Base-by-base conservation (phyloP, 2,329 filamentous ascomycete genomes). In the Cercospora zeae-maydis region DNA sequence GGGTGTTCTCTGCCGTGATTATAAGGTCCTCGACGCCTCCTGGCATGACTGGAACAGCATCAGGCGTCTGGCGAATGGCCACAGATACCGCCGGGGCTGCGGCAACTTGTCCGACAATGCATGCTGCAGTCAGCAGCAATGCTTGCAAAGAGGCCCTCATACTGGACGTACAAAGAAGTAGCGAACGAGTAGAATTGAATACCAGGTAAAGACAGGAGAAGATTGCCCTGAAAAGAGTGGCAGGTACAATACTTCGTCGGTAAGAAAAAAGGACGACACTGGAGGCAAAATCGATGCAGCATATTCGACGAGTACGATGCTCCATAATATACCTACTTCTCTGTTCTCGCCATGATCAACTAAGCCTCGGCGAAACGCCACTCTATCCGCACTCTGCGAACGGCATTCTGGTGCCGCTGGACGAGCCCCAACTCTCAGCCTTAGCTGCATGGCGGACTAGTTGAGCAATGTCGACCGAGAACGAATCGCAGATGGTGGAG, bases 1-100 rank as follows among this genome's bases (percentile, higher is more conserved):
- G 58, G 5, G 63, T 65, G 39, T 65, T 65, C 10, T 57, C 63
- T 11, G 57, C 58, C 11, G 63, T 63, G 24, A 65, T 65, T 30
- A 65, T 37, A 24, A 65, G 47, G 33, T 65, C 58, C 42, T 65
- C 52, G 14, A 65, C 61, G 37, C 60, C 58, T 39, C 63, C 63
- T 34, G 63, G 63, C 60, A 58, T 57, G 14, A 65, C 63, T 9
- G 63, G 61, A 24, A 59, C 47, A 59, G 57, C 19, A 59, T 59
- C 57, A 21, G 58, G 37, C 6, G 36, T 51, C 1, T 62, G 47
- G 4, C 59, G 49, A 21, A 49, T 16, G 31, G 31, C 54, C 19
- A 58, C 33, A 27, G 58, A 60, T 13, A 52, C 39, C n/a, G 52
- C 51, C 24, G 61, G 61, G 19, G 61, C 61, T 13, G 61, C 56